Evolutionary conservation across 208 protist species (phyloP).

Genomic region (Trypanosoma rangeli): DNA sequence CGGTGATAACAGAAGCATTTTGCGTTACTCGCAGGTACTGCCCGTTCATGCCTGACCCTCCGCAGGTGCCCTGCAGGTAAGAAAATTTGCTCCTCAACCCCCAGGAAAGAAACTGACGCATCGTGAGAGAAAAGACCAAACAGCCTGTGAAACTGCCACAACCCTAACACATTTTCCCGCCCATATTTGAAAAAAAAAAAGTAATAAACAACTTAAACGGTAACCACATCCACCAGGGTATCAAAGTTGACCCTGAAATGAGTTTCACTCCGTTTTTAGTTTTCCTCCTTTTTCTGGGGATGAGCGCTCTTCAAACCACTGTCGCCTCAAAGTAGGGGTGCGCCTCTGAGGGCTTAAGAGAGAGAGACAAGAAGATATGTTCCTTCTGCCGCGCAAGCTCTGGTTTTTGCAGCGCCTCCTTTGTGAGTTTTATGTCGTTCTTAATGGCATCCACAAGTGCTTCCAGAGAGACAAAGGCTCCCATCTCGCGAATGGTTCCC

Average conservation of each 20-base stretch:
- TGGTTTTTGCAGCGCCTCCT: conserved; percentile 31
- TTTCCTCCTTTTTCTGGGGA: neutral
- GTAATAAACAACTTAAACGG: conserved; percentile 7
- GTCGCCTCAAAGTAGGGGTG: conserved; percentile 9
- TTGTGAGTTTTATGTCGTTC: conserved; percentile 45
- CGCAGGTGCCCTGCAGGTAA: too few species aligned
- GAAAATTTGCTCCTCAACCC: neutral
- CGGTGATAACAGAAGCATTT: neutral
- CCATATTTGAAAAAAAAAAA: neutral
- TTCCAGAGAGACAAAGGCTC: conserved; percentile 75
- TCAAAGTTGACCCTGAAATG: neutral
- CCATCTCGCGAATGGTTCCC: conserved; percentile 57
- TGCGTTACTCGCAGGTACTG: neutral
- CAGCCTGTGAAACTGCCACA: neutral
- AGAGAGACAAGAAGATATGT: conserved; percentile 45
- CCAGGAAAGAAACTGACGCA: neutral
- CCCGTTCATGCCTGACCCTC: neutral
- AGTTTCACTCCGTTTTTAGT: neutral
- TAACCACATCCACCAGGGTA: neutral
- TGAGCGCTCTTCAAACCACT: neutral
- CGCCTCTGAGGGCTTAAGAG: neutral
- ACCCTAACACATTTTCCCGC: neutral
- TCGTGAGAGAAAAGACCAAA: neutral
- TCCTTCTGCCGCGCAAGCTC: conserved; percentile 29
- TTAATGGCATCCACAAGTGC: conserved; percentile 81